Evolutionary conservation across 2,329 filamentous ascomycete species (phyloP).

Genomic region (Calycina herbarum): DNA sequence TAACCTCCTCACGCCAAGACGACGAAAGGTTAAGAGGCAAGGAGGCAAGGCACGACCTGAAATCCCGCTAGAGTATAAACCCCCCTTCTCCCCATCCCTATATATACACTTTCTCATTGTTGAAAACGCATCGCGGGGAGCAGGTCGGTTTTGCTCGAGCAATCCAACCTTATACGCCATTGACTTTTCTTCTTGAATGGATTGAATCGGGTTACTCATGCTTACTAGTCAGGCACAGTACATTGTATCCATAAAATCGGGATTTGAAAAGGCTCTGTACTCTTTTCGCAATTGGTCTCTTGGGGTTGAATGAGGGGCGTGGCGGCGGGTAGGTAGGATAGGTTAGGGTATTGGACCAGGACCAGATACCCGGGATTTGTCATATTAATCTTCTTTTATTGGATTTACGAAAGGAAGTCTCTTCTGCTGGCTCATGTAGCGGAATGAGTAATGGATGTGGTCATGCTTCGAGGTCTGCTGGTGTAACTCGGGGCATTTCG

Average conservation of each 20-base stretch:
- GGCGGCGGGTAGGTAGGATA: not conserved
- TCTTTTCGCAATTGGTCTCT: not conserved
- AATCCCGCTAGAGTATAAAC: no score
- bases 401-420: not conserved
- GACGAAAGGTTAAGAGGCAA: no score
- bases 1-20: no score
- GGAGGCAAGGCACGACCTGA: no score
- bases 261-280: not conserved
- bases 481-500: not conserved
- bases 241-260: not conserved
- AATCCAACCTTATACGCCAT: no score
- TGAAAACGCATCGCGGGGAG: no score
- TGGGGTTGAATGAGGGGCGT: not conserved
- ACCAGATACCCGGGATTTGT: not conserved
- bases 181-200: not conserved
- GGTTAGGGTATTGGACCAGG: not conserved
- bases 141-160: no score
- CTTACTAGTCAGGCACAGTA: not conserved
- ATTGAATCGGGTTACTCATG: not conserved
- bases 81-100: no score
- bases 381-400: not conserved
- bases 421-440: not conserved
- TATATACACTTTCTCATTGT: no score
- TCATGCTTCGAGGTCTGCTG: not conserved
- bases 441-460: conserved; percentile 1